Conservation (phyloP, 2,329 filamentous ascomycete genomes). For the Hypoxylon sp. region DNA sequence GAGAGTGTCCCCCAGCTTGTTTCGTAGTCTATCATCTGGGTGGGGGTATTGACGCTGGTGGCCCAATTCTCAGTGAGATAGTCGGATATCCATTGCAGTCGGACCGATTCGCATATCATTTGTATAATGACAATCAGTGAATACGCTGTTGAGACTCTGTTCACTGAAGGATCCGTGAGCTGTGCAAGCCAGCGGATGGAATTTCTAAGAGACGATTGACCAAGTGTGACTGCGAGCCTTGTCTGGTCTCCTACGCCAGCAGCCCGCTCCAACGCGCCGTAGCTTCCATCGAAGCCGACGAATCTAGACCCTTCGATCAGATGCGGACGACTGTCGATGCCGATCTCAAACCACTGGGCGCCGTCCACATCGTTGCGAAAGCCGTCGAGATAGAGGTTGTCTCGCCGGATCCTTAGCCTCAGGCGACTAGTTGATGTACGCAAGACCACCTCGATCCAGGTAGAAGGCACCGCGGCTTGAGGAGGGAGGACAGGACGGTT, state of each 20-base stretch:
- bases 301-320: background rate
- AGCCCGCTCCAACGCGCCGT: slow-evolving; percentile 2
- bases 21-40: background rate
- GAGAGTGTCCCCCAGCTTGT: background rate
- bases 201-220: background rate
- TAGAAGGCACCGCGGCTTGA: background rate
- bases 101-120: background rate
- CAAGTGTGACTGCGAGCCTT: background rate
- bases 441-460: background rate
- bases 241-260: slow-evolving; percentile 3
- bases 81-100: background rate
- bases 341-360: background rate
- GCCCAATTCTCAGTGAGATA: background rate
- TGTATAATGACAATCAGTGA: background rate
- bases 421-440: background rate
- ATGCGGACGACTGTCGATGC: background rate
- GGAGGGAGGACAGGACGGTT: background rate
- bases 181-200: background rate
- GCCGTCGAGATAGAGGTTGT: background rate
- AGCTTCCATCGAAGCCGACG: slow-evolving; percentile 3
- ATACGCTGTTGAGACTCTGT: background rate
- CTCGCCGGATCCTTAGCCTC: background rate
- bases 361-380: background rate
- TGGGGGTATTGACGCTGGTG: background rate
- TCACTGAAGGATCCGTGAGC: background rate